These are phyloP conservation scores for Austroboletus niveus DNA, from an alignment of 1,284 basidiomycete genomes.

Conservation along the genomic window DNA sequence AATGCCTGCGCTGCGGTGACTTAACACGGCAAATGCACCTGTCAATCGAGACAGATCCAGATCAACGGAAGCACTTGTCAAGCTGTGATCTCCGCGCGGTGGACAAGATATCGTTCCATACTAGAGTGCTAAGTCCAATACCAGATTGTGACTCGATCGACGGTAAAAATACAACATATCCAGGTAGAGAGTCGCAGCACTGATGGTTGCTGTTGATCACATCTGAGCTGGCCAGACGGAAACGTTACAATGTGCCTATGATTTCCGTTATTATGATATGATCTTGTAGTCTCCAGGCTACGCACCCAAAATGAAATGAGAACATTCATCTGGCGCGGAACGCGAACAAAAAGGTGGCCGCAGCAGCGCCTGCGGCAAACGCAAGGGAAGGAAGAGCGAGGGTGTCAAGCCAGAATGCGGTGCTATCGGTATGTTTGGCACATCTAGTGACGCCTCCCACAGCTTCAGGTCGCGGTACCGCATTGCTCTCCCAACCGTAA, in stretches of 20 bases:
- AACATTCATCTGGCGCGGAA: slow-evolving; percentile 21
- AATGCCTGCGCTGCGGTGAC: too few relatives aligned
- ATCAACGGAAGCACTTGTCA: neutral
- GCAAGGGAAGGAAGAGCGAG: slow-evolving; percentile 20
- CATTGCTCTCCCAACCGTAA: slow-evolving; percentile 66
- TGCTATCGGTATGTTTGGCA: neutral
- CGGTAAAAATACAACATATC: too few relatives aligned
- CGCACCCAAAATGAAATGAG: slow-evolving; percentile 9
- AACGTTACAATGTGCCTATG: neutral
- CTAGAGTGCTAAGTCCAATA: too few relatives aligned
- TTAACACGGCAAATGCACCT: too few relatives aligned
- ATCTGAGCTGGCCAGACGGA: too few relatives aligned
- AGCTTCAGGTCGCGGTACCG: slow-evolving; percentile 48
- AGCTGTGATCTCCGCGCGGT: neutral
- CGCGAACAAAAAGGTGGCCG: slow-evolving; percentile 15
- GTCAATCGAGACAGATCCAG: too few relatives aligned
- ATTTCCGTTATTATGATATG: slow-evolving; percentile 1
- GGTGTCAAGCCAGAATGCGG: slow-evolving; percentile 6
- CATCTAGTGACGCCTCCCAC: slow-evolving; percentile 32
- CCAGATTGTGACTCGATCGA: too few relatives aligned
- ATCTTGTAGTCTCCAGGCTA: neutral
- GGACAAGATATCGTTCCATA: neutral
- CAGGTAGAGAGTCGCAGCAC: too few relatives aligned
- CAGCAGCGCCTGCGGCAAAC: slow-evolving; percentile 20
- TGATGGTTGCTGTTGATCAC: too few relatives aligned